Base-by-base conservation (phyloP, 2,329 filamentous ascomycete species). In the Claviceps monticola region DNA sequence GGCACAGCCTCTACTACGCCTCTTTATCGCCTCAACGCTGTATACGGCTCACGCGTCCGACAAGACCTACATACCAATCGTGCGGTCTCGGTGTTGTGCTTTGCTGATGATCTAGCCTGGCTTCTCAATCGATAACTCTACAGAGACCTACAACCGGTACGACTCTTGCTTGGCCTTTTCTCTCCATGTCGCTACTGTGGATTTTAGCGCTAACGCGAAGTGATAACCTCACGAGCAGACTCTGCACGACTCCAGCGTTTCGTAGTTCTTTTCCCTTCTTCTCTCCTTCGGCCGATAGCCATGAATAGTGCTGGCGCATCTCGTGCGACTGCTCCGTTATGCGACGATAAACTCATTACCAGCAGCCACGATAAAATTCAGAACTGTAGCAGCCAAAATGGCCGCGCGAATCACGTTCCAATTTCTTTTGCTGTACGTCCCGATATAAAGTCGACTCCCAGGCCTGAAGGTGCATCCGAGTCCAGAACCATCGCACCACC, bases 401-500 rank as follows among this genome's bases (percentile, higher is more conserved):
- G 53, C 46, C 38, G 46, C 36, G 21, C n/a, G 19, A 46, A 26
- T 13, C 48, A 51, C 41, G 29, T 36, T 46, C 5, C 50, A 42
- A 56, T 54, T 41, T 49, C 58, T 21, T 54, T 41, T 34, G 21
- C 26, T n/a, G 19, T 49, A 13, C 38, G 44, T 34, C 23, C 59
- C 17, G 39, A 36, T 47, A 50, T 59, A 49, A 9, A 11, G 2
- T 57, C 57, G 19, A 36, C 46, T 3, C 57, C 58, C 17, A 57
- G 56, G 29, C 54, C 59, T 48, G 55, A 58, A 50, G 51, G 59
- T 37, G 56, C 58, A 46, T 63, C 63, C 23, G 61, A 57, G 47
- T 52, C 62, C 21, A 59, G 56, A 47, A 62, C 63, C 43, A 61
- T 63, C 57, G 57, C 60, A 43, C 60, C 64, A 4, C 68, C 74